Evolutionary conservation across 768 basidiomycete species (phyloP), one percentile per base, ranked within the genome.

Genomic region (Tricholoma sp.): DNA sequence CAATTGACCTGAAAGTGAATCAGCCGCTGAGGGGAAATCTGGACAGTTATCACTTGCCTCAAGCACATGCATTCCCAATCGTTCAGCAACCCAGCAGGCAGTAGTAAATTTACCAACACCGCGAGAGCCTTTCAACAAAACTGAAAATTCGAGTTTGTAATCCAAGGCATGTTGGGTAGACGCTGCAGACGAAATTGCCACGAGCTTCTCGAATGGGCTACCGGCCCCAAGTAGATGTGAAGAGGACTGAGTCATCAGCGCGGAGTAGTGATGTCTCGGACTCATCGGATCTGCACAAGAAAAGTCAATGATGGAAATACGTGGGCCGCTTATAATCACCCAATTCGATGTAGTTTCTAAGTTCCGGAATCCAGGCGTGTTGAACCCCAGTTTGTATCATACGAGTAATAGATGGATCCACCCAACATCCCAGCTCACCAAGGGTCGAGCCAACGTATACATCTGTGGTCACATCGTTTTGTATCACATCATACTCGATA

Each of bases 371-470:
- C 56, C 79, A 75, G 6, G 75, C 75, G 59, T 88, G 81, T 62
- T 93, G 91, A 6, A 91, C 64, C 0, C 96, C 94, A 0, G 84
- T 78, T 68, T 95, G 91, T 7, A 89, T 69, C 64, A 98, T 82
- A 53, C 84, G 83, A 17, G 96, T 96, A 6, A 78, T 66, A 1
- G 76, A 67, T 1, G 85, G 71, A 63, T 98, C 91, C 17, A 97
- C 77, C 80, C 89, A 90, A 64, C 89, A 95, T 0, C 96, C 96
- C 15, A 94, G 66, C 62, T 91, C 84, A 4, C 89, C 90, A 17
- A 79, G 68, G 0, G 79, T 77, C 1, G 79, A 79, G 13, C 83
- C 81, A 20, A 80, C 73, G 60, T 83, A 80, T 6, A 80, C 66
- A 58, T 85, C 83, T 18, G 67, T 57, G 17, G 60, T 56, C 59